Conservation (phyloP, 2,329 filamentous ascomycete genomes). For the Hortaea werneckii region DNA sequence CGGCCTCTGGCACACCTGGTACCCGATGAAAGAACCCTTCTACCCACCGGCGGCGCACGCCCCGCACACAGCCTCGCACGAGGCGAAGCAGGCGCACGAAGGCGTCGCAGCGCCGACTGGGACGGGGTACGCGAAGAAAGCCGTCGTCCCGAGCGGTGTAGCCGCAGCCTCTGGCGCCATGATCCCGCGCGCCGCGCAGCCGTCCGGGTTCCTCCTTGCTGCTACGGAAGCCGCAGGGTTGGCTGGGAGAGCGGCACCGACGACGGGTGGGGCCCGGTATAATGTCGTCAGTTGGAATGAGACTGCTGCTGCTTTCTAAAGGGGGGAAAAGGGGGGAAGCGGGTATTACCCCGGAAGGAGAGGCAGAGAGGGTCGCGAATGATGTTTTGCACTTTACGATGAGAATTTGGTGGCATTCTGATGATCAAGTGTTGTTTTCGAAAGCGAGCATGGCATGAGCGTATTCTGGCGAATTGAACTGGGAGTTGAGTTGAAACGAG, state of each 20-base stretch:
- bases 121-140: not conserved
- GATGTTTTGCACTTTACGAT: no score
- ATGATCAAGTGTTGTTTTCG: no score
- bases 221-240: not conserved
- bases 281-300: conserved; percentile 4
- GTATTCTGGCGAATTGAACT: no score
- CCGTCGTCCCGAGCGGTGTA: not conserved
- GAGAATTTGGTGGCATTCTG: no score
- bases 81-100: not conserved
- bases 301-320: not conserved
- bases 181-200: not conserved
- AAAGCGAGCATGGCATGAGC: no score
- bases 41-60: not conserved
- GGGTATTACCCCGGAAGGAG: no score
- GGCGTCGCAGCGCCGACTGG: not conserved
- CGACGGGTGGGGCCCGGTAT: not conserved
- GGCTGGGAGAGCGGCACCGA: not conserved
- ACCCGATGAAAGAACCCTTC: conserved; percentile 12
- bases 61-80: not conserved
- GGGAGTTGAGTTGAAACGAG: no score
- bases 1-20: conserved; percentile 37
- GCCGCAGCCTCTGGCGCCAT: not conserved
- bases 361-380: no score
- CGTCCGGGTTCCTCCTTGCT: not conserved
- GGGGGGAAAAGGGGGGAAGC: no score